Evolutionary conservation across 2,329 filamentous ascomycete species (phyloP), one percentile per base, ranked within the genome.

Genomic region (Cordyceps cicadae): DNA sequence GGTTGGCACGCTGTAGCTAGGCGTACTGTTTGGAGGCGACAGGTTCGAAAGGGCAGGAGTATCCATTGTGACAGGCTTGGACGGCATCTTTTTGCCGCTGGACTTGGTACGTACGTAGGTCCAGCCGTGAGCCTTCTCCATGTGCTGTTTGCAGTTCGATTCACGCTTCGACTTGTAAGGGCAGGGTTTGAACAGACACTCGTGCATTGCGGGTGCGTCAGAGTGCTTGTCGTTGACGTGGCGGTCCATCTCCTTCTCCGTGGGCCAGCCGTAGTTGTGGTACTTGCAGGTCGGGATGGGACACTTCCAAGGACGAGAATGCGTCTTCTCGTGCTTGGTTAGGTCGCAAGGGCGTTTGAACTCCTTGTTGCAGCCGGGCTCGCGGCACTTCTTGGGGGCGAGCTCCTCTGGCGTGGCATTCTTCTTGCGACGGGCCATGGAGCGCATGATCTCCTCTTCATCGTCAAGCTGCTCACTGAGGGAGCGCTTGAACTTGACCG

Each of bases 211-310:
- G 5, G 94, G 92, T 39, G 86, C 81, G 58, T 83, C 77, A 19
- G 90, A 92, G 77, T 99, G 94, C 78, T 95, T 96, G 79, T 99
- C 94, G 73, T 97, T 97, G 75, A 91, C 84, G 74, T 99, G 94
- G 58, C 94, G 89, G 68, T 96, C 92, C 75, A 92, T 89, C 77
- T 97, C 94, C 77, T 99, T 97, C 76, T 97, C 92, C 0, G 94
- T 97, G 5, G 94, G 93, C 89, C 93, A 97, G 54, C 94, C 94
- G 67, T 89, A 86, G 39, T 88, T 83, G 72, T 89, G 86, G 74
- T 96, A 97, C 72, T 95, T 96, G 88, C 94, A 97, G 51, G 84
- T 86, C 46, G 82, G 70, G 24, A 90, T 79, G 7, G 86, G 83
- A 75, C 94, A 99, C 79, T 99, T 99, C 89, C 90, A 97, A 11